Percentiles rank a stretch among this genome's conserved stretches.
Conservation (phyloP, 352 stramenopile genomes). For the Globisporangium viniferum region DNA sequence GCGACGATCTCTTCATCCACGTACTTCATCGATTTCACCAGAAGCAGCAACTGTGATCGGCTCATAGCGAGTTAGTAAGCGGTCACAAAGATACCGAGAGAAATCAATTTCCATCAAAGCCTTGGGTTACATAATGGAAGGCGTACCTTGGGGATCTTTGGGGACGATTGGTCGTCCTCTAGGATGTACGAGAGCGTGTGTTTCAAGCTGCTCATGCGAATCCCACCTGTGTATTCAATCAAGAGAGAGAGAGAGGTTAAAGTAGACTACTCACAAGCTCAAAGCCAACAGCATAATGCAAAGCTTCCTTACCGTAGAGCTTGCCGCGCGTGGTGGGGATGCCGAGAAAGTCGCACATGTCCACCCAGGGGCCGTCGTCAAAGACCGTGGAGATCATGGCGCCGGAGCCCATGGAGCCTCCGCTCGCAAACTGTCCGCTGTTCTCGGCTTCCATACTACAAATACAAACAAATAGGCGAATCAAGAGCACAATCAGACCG, state of each 20-base stretch:
- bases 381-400: slow-evolving; percentile 66
- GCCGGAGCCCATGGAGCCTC: slow-evolving; percentile 33
- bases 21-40: slow-evolving; percentile 81
- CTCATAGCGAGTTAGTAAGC: neutral
- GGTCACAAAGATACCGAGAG: too few species aligned
- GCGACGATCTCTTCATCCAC: slow-evolving; percentile 81
- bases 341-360: slow-evolving; percentile 67
- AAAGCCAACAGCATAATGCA: neutral
- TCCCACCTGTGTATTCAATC: slow-evolving; percentile 32
- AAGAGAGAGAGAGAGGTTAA: neutral
- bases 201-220: slow-evolving; percentile 64
- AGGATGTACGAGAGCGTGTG: slow-evolving; percentile 56
- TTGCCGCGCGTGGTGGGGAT: slow-evolving; percentile 43
- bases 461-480: neutral
- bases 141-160: slow-evolving; percentile 49
- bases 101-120: neutral
- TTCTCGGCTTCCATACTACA: slow-evolving; percentile 44
- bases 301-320: slow-evolving; percentile 50
- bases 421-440: slow-evolving; percentile 34
- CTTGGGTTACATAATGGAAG: neutral
- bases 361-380: slow-evolving; percentile 76
- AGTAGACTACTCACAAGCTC: too few species aligned
- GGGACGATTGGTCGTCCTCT: slow-evolving; percentile 56
- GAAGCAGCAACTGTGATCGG: slow-evolving; percentile 48
- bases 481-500: neutral